Base-by-base conservation (phyloP, 2,329 filamentous ascomycete genomes). In the Alternaria triticina region DNA sequence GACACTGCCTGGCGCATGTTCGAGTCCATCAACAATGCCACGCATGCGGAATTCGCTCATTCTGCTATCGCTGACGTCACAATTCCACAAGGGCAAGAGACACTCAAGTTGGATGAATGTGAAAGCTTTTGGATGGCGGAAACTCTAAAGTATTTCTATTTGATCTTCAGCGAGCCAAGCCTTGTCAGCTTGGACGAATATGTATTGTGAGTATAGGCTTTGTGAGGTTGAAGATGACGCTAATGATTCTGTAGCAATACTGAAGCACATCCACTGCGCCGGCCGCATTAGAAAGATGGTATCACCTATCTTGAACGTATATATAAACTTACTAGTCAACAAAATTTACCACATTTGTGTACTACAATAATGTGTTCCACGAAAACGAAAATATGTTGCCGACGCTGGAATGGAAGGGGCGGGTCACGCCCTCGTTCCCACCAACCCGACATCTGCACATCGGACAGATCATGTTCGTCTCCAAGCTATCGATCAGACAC, bases 1-100 rank as follows among this genome's bases (percentile, higher is more conserved):
- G 92, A 96, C 27, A 90, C 91, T 69, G 94, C 92, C 15, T 97
- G 94, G 94, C 83, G 84, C 54, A 96, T 97, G 92, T 97, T 93
- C 77, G 82, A 89, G 66, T 85, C 90, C 20, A 88, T 96, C 54
- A 84, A 91, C 59, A 85, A 85, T 33, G 85, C 88, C 30, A 94
- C 92, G 3, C 82, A 84, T 40, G 90, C 91, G 0, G 81, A 88
- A 12, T 85, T 86, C 52, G 93, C 89, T 9, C 89, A 93, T 80
- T 90, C 88, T 11, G 92, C 91, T 40, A 87, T 96, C 58, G 80
- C 84, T 51, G 87, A 92, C 73, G 90, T 94, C 1, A 85, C 79
- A 1, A 77, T 84, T 17, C 69, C 71, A 1, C 45, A 72, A 8
- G 69, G 62, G 2, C 65, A 72, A 45, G 64, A 59, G 28, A 72